Conservation (phyloP, 1,284 basidiomycete species). For the Cystobasidiaceae sp. region DNA sequence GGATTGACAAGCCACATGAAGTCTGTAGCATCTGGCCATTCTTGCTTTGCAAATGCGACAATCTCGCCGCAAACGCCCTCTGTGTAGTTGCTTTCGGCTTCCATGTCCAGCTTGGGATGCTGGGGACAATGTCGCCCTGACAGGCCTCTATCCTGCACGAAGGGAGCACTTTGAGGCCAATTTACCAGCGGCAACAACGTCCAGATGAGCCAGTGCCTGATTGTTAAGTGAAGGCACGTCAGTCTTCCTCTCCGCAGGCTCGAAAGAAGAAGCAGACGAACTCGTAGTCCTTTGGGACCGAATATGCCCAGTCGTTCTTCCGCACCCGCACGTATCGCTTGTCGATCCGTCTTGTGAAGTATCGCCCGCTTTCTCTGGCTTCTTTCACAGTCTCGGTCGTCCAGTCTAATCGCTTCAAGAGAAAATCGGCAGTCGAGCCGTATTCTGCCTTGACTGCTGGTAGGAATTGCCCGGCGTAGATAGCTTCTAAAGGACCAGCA, state of each 20-base stretch:
- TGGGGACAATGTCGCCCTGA: conserved; percentile 5
- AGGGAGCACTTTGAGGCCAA: conserved; percentile 4
- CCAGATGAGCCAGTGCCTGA: conserved; percentile 29
- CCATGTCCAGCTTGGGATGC: not conserved
- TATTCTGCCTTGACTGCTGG: conserved; percentile 10
- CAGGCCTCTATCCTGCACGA: conserved; percentile 11
- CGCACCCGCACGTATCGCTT: conserved; percentile 1
- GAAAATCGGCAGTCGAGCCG: conserved; percentile 11
- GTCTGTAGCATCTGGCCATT: conserved; percentile 24
- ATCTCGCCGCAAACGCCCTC: conserved; percentile 20
- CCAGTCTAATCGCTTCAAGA: conserved; percentile 17
- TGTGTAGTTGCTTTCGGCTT: conserved; percentile 5
- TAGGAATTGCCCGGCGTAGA: conserved; percentile 6
- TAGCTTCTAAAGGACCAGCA: not conserved
- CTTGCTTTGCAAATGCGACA: conserved; percentile 7
- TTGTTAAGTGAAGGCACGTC: not conserved
- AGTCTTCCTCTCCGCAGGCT: too few species aligned
- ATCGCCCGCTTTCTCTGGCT: conserved; percentile 7
- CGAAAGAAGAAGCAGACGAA: not conserved
- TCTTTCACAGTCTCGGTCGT: not conserved
- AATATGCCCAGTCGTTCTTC: conserved; percentile 23
- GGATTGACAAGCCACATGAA: conserved; percentile 28
- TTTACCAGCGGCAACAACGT: conserved; percentile 21
- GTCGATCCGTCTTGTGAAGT: conserved; percentile 22
- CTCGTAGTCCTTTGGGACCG: conserved; percentile 21